phyloP scores from a whole-genome alignment of 208 protist genomes.

The Acanthamoeba sp. region DNA sequence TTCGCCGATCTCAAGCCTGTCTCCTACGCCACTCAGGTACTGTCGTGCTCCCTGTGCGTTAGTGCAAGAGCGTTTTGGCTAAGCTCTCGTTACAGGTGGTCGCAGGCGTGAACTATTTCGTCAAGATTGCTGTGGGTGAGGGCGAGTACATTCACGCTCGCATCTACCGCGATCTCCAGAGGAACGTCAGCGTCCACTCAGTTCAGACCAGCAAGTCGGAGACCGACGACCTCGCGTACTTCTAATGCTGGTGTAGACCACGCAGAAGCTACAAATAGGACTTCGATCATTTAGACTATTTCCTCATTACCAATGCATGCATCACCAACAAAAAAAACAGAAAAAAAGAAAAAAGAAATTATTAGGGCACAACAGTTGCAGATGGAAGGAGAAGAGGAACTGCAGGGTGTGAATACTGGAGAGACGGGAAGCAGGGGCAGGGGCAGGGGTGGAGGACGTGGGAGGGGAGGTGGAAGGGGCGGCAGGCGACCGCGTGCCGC shows the following conservation, averaged over 20 bases:
- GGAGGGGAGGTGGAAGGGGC: not conserved
- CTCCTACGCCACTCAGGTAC: constrained; percentile 55
- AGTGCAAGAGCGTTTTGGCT: not conserved
- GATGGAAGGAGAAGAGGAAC: not conserved
- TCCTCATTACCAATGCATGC: too few species aligned
- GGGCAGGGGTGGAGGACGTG: not conserved
- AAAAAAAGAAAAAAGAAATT: not conserved
- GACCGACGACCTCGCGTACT: constrained; percentile 4
- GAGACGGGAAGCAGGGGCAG: not conserved
- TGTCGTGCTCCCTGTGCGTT: not conserved
- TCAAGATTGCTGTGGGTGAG: constrained; percentile 70
- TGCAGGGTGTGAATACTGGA: not conserved
- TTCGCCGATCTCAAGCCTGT: constrained; percentile 17
- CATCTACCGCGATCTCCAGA: constrained; percentile 59
- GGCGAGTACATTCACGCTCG: constrained; percentile 65
- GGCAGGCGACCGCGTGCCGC: not conserved
- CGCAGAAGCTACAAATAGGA: too few species aligned
- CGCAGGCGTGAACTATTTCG: constrained; percentile 72
- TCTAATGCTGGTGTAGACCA: too few species aligned
- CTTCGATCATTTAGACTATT: too few species aligned
- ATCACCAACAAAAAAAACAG: not conserved
- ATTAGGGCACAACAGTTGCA: not conserved
- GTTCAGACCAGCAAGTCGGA: not conserved
- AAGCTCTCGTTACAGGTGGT: constrained; percentile 34
- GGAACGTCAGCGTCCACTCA: constrained; percentile 48